Conservation (phyloP, 176 grass and related monocot genomes). For the Pharus latifolius region DNA sequence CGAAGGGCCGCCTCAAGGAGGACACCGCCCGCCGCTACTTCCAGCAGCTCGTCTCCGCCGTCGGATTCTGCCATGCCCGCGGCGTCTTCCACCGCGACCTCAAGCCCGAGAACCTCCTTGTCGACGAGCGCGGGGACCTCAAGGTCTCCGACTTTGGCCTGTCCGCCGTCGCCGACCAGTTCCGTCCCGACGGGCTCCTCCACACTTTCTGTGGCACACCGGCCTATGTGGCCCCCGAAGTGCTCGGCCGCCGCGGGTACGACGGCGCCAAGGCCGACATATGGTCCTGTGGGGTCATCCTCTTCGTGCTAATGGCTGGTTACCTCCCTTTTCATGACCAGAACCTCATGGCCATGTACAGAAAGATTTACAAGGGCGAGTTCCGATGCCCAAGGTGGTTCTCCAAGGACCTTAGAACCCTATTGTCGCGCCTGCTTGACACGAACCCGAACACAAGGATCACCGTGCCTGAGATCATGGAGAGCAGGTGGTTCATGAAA, state of each 20-base stretch:
- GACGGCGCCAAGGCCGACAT: slow-evolving; percentile 80
- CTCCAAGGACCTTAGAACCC: slow-evolving; percentile 52
- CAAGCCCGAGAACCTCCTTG: slow-evolving; percentile 95
- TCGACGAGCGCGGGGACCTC: slow-evolving; percentile 65
- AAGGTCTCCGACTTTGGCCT: slow-evolving; percentile 97
- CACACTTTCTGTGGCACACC: slow-evolving; percentile 98
- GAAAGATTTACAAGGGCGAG: slow-evolving; percentile 87
- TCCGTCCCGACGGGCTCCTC: slow-evolving; percentile 57
- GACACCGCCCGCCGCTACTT: slow-evolving; percentile 83
- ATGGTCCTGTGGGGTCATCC: slow-evolving; percentile 95
- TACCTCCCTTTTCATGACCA: slow-evolving; percentile 92
- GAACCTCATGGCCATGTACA: slow-evolving; percentile 85
- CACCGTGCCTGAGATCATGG: slow-evolving; percentile 74
- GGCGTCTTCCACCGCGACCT: slow-evolving; percentile 96
- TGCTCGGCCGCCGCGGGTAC: slow-evolving; percentile 66
- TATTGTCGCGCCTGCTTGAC: slow-evolving; percentile 60
- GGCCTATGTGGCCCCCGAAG: slow-evolving; percentile 86
- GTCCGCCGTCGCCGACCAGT: slow-evolving; percentile 75
- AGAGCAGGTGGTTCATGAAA: slow-evolving; percentile 92
- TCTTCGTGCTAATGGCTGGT: slow-evolving; percentile 93
- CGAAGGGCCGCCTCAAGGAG: slow-evolving; percentile 96
- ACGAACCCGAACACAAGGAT: slow-evolving; percentile 58
- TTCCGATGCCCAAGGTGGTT: slow-evolving; percentile 96
- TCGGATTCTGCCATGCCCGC: slow-evolving; percentile 83
- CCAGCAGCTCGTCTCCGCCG: slow-evolving; percentile 86